Evolutionary conservation across 176 grass and related monocot species (phyloP).

Genomic region (Oropetium thomaeum): DNA sequence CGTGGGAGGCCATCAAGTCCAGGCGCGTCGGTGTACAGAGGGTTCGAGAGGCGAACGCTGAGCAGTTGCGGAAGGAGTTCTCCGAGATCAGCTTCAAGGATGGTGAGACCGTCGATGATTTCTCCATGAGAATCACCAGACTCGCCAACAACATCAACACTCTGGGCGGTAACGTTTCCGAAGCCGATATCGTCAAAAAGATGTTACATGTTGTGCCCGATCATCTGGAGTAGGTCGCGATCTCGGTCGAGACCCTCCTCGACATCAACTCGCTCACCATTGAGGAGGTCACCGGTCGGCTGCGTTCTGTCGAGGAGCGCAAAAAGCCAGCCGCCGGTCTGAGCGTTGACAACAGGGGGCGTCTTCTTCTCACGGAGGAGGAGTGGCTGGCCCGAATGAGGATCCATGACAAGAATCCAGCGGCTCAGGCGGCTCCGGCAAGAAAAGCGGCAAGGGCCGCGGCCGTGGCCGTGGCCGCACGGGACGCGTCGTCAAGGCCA

Average conservation of each 20-base stretch:
- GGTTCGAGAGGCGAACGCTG: too few species aligned
- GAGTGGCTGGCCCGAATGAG: too few species aligned
- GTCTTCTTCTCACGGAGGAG: not conserved
- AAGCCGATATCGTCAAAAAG: not conserved
- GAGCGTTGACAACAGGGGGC: not conserved
- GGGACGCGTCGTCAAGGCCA: too few species aligned
- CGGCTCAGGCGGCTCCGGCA: too few species aligned
- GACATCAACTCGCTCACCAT: not conserved
- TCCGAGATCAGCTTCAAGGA: not conserved
- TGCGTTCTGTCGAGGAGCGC: not conserved
- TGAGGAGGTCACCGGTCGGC: not conserved
- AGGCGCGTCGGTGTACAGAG: not conserved
- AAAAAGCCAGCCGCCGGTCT: not conserved
- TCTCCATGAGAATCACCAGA: not conserved
- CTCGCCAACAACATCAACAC: not conserved
- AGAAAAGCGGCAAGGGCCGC: too few species aligned
- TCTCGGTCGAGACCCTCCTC: not conserved
- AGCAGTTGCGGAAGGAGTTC: not conserved
- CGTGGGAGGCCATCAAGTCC: not conserved
- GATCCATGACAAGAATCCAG: too few species aligned
- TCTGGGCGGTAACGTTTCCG: rapidly evolving
- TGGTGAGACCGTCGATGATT: not conserved
- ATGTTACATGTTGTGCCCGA: not conserved
- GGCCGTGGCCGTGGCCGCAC: too few species aligned
- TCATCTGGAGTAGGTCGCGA: not conserved